Percentiles rank a stretch among this genome's conserved stretches.
Conservation (phyloP, 2,329 filamentous ascomycete genomes). For the Alternaria brassicicola region DNA sequence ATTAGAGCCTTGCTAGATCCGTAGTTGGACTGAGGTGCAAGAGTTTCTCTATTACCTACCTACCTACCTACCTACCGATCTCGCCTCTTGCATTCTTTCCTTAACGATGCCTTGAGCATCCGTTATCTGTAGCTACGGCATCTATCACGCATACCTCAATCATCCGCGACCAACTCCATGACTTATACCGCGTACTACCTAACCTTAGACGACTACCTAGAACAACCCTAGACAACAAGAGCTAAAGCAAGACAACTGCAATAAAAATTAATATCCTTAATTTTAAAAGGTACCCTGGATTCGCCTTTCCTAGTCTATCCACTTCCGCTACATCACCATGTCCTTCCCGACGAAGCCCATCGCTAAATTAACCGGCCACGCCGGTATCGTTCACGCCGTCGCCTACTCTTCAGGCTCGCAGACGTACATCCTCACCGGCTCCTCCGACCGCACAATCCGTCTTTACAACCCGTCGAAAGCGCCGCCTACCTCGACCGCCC, state of each 20-base stretch:
- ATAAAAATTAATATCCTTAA: too few relatives aligned
- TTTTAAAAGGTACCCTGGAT: too few relatives aligned
- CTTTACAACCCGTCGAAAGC: constrained; percentile 78
- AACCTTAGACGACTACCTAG: too few relatives aligned
- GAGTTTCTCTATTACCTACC: too few relatives aligned
- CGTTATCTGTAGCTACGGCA: constrained; percentile 3
- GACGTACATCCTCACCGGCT: constrained; percentile 76
- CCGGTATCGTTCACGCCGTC: constrained; percentile 57
- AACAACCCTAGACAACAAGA: too few relatives aligned
- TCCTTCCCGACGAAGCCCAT: constrained; percentile 51
- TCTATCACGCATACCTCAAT: background rate
- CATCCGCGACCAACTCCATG: background rate
- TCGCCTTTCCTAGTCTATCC: background rate
- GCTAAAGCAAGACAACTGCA: too few relatives aligned
- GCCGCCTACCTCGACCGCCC: constrained; percentile 44
- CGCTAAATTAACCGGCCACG: constrained; percentile 51
- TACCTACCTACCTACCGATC: too few relatives aligned
- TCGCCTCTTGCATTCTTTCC: background rate
- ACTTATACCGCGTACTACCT: too few relatives aligned
- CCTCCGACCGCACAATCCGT: constrained; percentile 81
- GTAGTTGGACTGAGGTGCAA: background rate
- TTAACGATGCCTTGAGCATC: constrained; percentile 31
- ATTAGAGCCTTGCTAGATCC: background rate
- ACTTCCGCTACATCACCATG: constrained; percentile 31
- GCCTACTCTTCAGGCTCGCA: constrained; percentile 57